Evolutionary conservation across 306 rosid genomes (phyloP), one percentile per base, ranked within the genome.

Genomic region (Malus fusca): DNA sequence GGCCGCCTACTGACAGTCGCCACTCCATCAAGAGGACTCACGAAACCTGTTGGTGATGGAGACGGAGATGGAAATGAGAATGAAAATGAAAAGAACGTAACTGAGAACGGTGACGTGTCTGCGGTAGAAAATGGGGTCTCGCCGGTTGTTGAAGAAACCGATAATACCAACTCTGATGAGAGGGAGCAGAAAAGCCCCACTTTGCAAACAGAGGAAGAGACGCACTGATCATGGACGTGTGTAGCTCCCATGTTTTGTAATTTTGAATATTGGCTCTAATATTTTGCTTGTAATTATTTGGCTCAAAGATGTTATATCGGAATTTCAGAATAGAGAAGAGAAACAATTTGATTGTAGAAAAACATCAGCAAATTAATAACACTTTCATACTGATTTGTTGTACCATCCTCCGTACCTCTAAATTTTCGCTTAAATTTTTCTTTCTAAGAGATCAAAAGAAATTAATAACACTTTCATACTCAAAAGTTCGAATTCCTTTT

Each of bases 11-110:
- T 92, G 82, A 83, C 84, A 2, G 78, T 93, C 70, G 76, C 92
- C 74, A 84, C 97, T 71, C 83, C 90, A 26, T 82, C 96, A n/a
- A 85, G 97, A 87, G 91, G 87, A 78, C 88, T 79, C 66, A 86
- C 85, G 3, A 88, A 87, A 88, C 87, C 91, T 21, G 87, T 88
- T 68, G 80, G 60, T 63, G 86, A 83, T 35, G 88, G 69, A 31
- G 87, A 88, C 73, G 88, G 73, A 46, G 90, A 90, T 71, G 82
- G 30, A 73, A 85, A 81, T 37, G 62, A 43, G 11, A 61, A 82
- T 43, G 66, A 30, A 28, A 28, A 83, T 77, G 84, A 52, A 70
- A 86, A 81, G 77, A 77, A 52, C 70, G 33, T 68, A 33, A 73
- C 84, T 52, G 96, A 86, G 81, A 95, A 90, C 30, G 98, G 93